A percentile compares a stretch with the other conserved stretches of the same genome.
Conservation (phyloP, 495 filamentous ascomycete genomes). For the Neurospora tetraspora region DNA sequence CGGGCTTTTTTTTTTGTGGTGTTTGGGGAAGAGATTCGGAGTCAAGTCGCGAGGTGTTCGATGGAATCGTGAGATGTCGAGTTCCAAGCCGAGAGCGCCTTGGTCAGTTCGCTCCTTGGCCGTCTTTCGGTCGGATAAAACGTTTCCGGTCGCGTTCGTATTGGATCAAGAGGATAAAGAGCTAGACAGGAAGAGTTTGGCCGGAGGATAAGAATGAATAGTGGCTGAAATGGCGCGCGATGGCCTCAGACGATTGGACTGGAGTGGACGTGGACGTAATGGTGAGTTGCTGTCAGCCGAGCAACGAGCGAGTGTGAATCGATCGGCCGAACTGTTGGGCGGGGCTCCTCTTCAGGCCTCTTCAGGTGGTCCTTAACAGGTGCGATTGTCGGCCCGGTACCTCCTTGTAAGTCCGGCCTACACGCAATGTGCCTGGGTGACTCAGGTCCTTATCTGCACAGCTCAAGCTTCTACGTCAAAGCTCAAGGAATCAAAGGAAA, state of each 20-base stretch:
- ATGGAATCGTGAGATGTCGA: neutral
- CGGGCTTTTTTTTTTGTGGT: too few species aligned
- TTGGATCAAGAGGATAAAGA: neutral
- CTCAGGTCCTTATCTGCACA: neutral
- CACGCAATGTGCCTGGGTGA: neutral
- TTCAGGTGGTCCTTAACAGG: neutral
- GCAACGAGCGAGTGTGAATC: neutral
- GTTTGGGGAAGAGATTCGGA: neutral
- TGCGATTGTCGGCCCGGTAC: neutral
- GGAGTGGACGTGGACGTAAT: neutral
- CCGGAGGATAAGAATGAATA: neutral
- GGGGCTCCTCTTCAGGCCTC: neutral
- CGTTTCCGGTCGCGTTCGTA: neutral
- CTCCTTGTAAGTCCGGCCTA: neutral
- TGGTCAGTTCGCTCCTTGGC: neutral
- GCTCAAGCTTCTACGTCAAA: neutral
- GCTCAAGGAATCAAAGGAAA: neutral
- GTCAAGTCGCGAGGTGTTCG: neutral
- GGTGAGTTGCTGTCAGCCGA: neutral
- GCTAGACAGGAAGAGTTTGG: neutral
- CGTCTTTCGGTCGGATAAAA: neutral
- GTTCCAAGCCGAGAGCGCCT: neutral
- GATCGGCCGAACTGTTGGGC: neutral
- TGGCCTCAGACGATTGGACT: neutral
- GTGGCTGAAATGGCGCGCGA: neutral